Base-by-base conservation (phyloP, 2,329 filamentous ascomycete genomes). In the Nannizziopsis barbatae region DNA sequence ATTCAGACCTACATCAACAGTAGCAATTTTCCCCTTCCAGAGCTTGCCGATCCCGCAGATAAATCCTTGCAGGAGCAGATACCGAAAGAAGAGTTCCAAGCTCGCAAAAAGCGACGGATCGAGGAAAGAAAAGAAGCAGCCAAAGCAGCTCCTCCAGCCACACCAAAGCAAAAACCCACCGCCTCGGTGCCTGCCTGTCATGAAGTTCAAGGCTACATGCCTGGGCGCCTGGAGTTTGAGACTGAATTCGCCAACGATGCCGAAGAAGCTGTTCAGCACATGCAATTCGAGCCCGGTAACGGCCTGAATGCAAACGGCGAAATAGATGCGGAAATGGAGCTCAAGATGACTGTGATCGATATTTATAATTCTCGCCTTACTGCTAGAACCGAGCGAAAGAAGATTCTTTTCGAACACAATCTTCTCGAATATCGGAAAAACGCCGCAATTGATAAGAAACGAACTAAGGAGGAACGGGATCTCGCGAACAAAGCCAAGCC, bases 151-250 rank as follows among this genome's bases (percentile, higher is more conserved):
- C 81, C 86, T 0, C 83, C 87, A 0, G 76, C 88, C 33, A 85
- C 86, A 18, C 87, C 90, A 1, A 95, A 95, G 67, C 89, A 90
- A 58, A 96, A 96, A 62, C 92, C 92, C 0, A 96, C 90, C 0
- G 89, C 89, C 7, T 94, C 86, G 71, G 88, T 95, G 2, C 92
- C 92, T 0, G 84, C 88, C 31, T 98, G 92, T 65, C 92, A 98
- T 71, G 92, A 98, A 67, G 92, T 98, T 33, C 88, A 95, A 66
- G 92, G 92, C 2, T 98, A 94, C 65, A 98, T 98, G 92, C 92
- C 92, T 2, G 92, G 92, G 39, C 87, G 92, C 36, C 69, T 98
- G 55, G 92, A 98, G 61, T 98, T 98, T 55, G 92, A 98, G 72
- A 95, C 86, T 0, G 92, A 98, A 60, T 92, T 95, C 62, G 86